Percentiles rank a stretch among this genome's conserved stretches.
These are phyloP conservation scores for Ganoderma lingzhi DNA, from an alignment of 1,284 basidiomycete genomes.

Conservation along the genomic window DNA sequence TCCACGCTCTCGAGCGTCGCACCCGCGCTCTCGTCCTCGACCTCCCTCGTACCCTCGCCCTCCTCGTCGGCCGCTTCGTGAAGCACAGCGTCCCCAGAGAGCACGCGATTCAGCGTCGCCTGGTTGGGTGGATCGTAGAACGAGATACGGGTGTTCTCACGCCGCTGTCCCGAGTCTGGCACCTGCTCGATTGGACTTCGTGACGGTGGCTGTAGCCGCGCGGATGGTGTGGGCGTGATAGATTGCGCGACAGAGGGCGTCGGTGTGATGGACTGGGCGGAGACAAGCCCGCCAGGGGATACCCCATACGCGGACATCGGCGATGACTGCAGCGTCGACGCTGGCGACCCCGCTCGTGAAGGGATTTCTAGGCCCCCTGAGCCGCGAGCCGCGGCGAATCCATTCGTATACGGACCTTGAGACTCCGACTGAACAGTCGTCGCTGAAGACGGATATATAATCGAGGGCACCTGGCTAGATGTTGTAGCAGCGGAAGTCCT, in stretches of 20 bases:
- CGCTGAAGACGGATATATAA: conserved; percentile 34
- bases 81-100: conserved; percentile 55
- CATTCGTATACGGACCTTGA: conserved; percentile 26
- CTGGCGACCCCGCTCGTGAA: conserved; percentile 35
- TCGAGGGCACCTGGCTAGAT: conserved; percentile 38
- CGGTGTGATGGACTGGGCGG: conserved; percentile 16
- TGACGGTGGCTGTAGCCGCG: conserved; percentile 33
- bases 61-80: conserved; percentile 43
- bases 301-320: conserved; percentile 36
- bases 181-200: conserved; percentile 31
- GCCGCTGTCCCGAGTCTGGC: conserved; percentile 43
- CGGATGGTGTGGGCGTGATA: conserved; percentile 25
- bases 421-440: conserved; percentile 28
- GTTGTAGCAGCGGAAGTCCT: conserved; percentile 36
- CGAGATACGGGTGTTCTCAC: conserved; percentile 76
- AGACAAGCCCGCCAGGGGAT: conserved; percentile 23
- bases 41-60: conserved; percentile 62
- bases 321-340: conserved; percentile 35
- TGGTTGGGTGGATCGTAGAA: conserved; percentile 84
- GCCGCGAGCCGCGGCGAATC: conserved; percentile 28
- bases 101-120: conserved; percentile 74
- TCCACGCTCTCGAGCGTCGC: conserved; percentile 92
- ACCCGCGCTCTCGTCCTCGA: conserved; percentile 77
- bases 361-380: conserved; percentile 38
- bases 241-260: conserved; percentile 22